Percentiles rank a stretch among this genome's conserved stretches.
phyloP scores from a whole-genome alignment of 805 yeast genomes.

The Candida nonsorbophila region DNA sequence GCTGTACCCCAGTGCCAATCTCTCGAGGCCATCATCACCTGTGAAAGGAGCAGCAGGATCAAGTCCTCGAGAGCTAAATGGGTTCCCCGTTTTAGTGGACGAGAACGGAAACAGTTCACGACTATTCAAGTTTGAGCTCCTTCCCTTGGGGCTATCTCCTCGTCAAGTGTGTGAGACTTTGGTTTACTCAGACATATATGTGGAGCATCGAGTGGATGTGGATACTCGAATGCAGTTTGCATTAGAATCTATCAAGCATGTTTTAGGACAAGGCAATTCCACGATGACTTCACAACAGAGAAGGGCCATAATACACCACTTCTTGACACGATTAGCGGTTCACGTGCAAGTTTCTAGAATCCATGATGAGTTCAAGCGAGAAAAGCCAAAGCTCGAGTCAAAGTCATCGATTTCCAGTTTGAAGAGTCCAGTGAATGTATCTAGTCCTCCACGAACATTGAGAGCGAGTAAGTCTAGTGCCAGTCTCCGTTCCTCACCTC shows the following conservation, averaged over 20 bases:
- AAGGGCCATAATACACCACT: slow-evolving; percentile 33
- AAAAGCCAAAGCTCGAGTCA: too few relatives aligned
- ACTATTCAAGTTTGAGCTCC: slow-evolving; percentile 14
- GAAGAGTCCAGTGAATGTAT: too few relatives aligned
- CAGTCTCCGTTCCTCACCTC: too few relatives aligned
- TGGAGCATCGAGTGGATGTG: slow-evolving; percentile 47
- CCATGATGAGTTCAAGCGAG: slow-evolving; percentile 43
- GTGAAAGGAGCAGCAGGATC: slow-evolving; percentile 9
- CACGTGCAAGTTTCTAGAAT: slow-evolving; percentile 64
- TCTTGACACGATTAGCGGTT: slow-evolving; percentile 49
- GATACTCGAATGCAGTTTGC: slow-evolving; percentile 35
- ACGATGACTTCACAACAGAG: too few relatives aligned
- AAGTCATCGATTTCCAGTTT: too few relatives aligned
- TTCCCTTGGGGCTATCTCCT: slow-evolving; percentile 15
- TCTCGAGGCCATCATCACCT: slow-evolving; percentile 16
- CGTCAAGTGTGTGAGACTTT: slow-evolving; percentile 27
- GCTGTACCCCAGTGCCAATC: slow-evolving; percentile 34
- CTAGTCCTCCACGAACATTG: too few relatives aligned
- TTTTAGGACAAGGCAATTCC: slow-evolving; percentile 2
- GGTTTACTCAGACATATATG: slow-evolving; percentile 46
- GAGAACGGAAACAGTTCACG: slow-evolving; percentile 15
- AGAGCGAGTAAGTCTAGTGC: too few relatives aligned
- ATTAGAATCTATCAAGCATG: slow-evolving; percentile 16
- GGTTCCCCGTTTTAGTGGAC: slow-evolving; percentile 17
- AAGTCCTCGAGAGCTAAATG: slow-evolving; percentile 2